phyloP scores from a whole-genome alignment of 306 rosid species.

The Myrica gale region DNA sequence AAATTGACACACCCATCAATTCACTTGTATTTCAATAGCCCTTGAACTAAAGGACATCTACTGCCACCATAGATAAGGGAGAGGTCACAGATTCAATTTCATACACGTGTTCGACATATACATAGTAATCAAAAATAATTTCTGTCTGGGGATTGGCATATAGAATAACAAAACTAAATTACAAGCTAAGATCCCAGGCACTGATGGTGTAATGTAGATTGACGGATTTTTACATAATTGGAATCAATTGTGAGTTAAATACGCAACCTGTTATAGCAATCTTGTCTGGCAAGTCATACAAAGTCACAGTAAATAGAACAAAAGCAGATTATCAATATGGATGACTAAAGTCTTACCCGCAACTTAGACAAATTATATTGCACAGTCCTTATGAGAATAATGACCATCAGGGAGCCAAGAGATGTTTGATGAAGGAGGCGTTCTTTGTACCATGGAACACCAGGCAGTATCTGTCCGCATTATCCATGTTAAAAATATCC shows the following conservation, averaged over 20 bases:
- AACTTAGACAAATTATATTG: conserved; percentile 92
- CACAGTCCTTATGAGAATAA: conserved; percentile 92
- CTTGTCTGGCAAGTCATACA: conserved; percentile 6
- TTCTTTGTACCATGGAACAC: conserved; percentile 96
- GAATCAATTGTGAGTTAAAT: conserved; percentile 18
- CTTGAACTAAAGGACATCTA: not conserved
- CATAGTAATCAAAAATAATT: not conserved
- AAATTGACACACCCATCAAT: not conserved
- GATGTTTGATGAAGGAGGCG: conserved; percentile 95
- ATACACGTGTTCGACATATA: not conserved
- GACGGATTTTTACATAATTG: conserved; percentile 10
- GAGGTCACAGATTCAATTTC: not conserved
- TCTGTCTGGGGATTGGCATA: not conserved
- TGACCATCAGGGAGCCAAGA: conserved; percentile 93
- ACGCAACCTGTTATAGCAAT: conserved; percentile 19
- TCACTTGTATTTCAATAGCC: not conserved
- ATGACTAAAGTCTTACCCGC: conserved; percentile 58
- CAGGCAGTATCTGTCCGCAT: conserved; percentile 66
- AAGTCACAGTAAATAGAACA: conserved; percentile 19
- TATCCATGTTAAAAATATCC: conserved; percentile 33
- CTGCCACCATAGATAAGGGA: not conserved
- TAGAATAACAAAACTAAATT: not conserved
- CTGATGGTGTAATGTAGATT: not conserved
- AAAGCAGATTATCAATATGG: conserved; percentile 15
- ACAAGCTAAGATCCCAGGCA: not conserved